Percentiles rank a stretch among this genome's conserved stretches.
phyloP scores from a whole-genome alignment of 148 eudicot genomes.

The Beta vulgaris region DNA sequence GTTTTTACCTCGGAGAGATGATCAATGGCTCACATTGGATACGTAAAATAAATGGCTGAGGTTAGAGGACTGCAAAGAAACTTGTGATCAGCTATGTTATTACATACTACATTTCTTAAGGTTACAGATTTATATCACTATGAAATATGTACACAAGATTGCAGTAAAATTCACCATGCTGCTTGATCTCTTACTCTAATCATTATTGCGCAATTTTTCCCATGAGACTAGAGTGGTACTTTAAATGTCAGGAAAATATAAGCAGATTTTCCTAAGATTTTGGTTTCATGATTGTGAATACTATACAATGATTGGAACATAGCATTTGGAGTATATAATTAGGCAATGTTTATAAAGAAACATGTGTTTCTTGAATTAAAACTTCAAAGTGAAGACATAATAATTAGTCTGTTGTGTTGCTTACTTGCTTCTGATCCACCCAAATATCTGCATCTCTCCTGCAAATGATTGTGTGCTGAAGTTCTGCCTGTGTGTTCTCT shows the following conservation, averaged over 20 bases:
- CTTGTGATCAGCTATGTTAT: no score
- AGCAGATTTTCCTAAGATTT: not conserved
- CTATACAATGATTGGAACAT: constrained; percentile 4
- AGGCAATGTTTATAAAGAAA: not conserved
- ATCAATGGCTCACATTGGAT: no score
- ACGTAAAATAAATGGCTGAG: no score
- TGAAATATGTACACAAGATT: no score
- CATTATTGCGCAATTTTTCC: not conserved
- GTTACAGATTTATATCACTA: no score
- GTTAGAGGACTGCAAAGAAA: no score
- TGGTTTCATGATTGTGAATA: not conserved
- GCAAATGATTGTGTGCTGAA: constrained; percentile 13
- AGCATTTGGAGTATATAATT: constrained; percentile 1
- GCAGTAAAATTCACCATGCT: not conserved
- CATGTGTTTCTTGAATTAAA: not conserved
- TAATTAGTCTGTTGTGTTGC: not conserved
- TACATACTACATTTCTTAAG: no score
- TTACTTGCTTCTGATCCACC: constrained; percentile 11
- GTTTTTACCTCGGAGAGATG: no score
- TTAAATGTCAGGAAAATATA: not conserved
- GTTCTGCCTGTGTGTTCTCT: not conserved
- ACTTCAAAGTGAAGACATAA: not conserved
- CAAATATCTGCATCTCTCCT: not conserved
- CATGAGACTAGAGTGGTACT: not conserved
- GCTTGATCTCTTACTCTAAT: not conserved